These are phyloP conservation scores for Hyparrhenia diplandra DNA, from an alignment of 176 grass and related monocot genomes.

Conservation along the genomic window DNA sequence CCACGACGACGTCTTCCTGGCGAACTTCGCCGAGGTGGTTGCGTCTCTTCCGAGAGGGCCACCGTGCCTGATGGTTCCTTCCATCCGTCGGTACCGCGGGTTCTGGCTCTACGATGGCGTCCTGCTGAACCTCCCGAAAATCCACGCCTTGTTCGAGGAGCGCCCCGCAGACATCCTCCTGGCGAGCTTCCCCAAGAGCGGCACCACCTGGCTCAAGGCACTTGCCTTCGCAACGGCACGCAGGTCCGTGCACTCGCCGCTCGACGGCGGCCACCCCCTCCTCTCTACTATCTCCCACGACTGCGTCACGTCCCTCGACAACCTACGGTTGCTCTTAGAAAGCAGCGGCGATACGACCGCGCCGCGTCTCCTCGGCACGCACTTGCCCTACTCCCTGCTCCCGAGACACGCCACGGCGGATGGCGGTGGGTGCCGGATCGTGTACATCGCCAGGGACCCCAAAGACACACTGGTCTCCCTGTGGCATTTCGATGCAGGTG, in stretches of 20 bases:
- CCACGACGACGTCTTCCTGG: neutral
- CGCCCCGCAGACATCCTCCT: slow-evolving; percentile 19
- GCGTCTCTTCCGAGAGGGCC: neutral
- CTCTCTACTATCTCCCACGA: slow-evolving; percentile 23
- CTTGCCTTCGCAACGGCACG: neutral
- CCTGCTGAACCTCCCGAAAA: neutral
- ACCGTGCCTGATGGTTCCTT: neutral
- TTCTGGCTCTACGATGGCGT: slow-evolving; percentile 5
- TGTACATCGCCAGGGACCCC: too few species aligned
- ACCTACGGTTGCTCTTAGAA: too few species aligned
- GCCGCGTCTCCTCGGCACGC: too few species aligned
- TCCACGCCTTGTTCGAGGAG: neutral
- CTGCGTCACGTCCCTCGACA: neutral
- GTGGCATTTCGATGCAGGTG: too few species aligned
- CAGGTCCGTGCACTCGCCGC: neutral
- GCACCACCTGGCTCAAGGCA: neutral
- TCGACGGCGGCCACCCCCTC: neutral
- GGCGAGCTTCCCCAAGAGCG: slow-evolving; percentile 34
- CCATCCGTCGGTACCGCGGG: slow-evolving; percentile 9
- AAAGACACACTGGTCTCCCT: too few species aligned
- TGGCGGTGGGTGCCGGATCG: too few species aligned
- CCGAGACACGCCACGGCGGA: too few species aligned
- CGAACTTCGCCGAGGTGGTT: slow-evolving; percentile 9
- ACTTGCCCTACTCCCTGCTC: too few species aligned
- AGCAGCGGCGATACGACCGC: too few species aligned